phyloP scores from a whole-genome alignment of 371 early-diverging fungal species.

The Mortierella sp. region DNA sequence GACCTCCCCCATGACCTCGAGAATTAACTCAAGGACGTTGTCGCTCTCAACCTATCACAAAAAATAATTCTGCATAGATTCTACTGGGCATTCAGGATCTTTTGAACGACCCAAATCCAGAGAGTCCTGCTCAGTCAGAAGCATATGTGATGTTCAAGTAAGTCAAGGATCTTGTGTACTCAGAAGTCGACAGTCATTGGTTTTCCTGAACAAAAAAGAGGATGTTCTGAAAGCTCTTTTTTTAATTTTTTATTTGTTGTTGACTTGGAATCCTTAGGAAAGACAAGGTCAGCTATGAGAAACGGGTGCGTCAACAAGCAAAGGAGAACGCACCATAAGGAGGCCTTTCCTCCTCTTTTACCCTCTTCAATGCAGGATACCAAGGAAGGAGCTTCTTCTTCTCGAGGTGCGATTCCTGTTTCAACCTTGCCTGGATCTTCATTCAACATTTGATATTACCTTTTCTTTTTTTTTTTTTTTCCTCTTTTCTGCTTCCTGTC shows the following conservation, averaged over 20 bases:
- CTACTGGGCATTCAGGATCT: constrained; percentile 93
- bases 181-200: neutral
- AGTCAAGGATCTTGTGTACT: constrained; percentile 25
- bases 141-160: constrained; percentile 90
- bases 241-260: neutral
- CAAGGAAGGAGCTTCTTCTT: too few species aligned
- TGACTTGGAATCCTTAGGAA: constrained; percentile 53
- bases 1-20: too few species aligned
- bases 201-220: neutral
- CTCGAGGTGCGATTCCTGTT: too few species aligned
- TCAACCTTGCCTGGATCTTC: too few species aligned
- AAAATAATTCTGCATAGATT: constrained; percentile 66
- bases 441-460: too few species aligned
- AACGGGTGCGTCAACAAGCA: constrained; percentile 82
- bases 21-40: neutral
- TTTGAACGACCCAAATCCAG: constrained; percentile 96
- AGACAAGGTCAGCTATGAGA: constrained; percentile 77
- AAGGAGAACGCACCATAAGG: constrained; percentile 54
- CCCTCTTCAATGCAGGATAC: neutral
- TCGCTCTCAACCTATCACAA: neutral
- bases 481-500: too few species aligned
- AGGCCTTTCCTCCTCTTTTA: neutral
- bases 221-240: neutral
- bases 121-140: constrained; percentile 96
- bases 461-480: too few species aligned